Conservation (phyloP, 2,329 filamentous ascomycete species). For the Arthroderma uncinatum region DNA sequence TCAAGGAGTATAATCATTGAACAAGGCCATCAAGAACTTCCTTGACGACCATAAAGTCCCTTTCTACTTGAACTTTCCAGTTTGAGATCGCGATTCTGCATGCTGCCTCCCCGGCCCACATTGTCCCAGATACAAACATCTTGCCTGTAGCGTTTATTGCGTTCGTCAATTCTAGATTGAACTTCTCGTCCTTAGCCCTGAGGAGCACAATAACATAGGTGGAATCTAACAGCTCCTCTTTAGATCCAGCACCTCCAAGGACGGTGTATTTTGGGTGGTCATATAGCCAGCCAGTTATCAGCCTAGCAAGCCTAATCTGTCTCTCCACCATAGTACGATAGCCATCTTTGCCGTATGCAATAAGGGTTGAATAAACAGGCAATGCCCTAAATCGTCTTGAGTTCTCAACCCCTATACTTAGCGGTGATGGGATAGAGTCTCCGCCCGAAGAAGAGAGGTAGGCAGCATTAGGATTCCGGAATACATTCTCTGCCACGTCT, state of each 20-base stretch:
- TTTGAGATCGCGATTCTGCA: conserved; percentile 77
- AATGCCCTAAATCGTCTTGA: conserved; percentile 81
- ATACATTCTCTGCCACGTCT: conserved; percentile 50
- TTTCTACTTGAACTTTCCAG: conserved; percentile 62
- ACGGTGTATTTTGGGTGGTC: conserved; percentile 54
- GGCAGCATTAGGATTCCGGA: conserved; percentile 73
- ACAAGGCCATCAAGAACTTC: conserved; percentile 43
- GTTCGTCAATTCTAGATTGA: conserved; percentile 57
- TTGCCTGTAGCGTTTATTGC: conserved; percentile 61
- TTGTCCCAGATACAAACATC: conserved; percentile 75
- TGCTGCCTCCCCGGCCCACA: conserved; percentile 62
- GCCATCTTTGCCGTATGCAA: conserved; percentile 61
- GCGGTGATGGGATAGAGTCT: conserved; percentile 57
- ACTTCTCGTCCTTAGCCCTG: conserved; percentile 50
- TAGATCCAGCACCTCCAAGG: conserved; percentile 41
- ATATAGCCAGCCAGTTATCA: conserved; percentile 53
- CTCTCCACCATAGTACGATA: conserved; percentile 57
- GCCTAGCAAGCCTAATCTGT: conserved; percentile 61
- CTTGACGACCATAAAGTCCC: conserved; percentile 55
- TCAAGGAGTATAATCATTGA: conserved; percentile 6
- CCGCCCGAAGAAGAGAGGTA: conserved; percentile 49
- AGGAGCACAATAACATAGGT: conserved; percentile 68
- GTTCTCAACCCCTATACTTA: conserved; percentile 84
- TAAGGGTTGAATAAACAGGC: conserved; percentile 72
- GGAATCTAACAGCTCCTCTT: conserved; percentile 38